Base-by-base conservation (phyloP, 306 rosid species). In the Crotalaria pallida region DNA sequence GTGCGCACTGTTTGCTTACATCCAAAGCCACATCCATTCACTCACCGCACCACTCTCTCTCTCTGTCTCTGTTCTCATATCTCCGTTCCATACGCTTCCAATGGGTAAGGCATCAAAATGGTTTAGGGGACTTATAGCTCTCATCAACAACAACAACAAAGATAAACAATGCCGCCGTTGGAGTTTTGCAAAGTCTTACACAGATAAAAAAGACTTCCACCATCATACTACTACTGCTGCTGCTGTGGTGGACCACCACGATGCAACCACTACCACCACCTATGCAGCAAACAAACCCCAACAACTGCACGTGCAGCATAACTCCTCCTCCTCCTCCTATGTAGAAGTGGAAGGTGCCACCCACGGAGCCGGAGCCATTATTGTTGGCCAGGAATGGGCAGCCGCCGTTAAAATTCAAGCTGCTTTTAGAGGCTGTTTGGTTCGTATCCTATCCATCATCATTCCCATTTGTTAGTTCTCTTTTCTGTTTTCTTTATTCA, bases 371-470 rank as follows among this genome's bases (percentile, higher is more conserved):
- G 44, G 81, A 0, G 63, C 43, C 62, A 49, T 50, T 15, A 60
- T 23, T 52, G 80, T 71, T 47, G 81, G 69, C 6, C 79, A 80
- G 23, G 86, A 80, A 53, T 79, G 79, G 84, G 96, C 94, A 2
- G 94, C 94, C 11, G 94, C 94, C 11, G 27, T 82, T 7, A 86
- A 57, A 73, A 90, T 90, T 55, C 96, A 90, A 58, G 82, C 96
- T 41, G 88, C 96, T 11, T 92, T 89, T 74, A 92, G 98, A 10
- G 92, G 96, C 77, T 86, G 86, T 43, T 73, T 92, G 98, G 98
- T 92, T 79, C 3, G 85, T 65, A 38, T 23, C 63, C 16, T 9
- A n/a, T n/a, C n/a, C n/a, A n/a, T n/a, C n/a, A n/a, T n/a, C n/a
- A n/a, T n/a, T n/a, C n/a, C n/a, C n/a, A n/a, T n/a, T n/a, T n/a